A percentile compares a stretch with the other conserved stretches of the same genome.
These are phyloP conservation scores for Spiromastix sp. DNA, from an alignment of 2,329 filamentous ascomycete species.

Conservation along the genomic window DNA sequence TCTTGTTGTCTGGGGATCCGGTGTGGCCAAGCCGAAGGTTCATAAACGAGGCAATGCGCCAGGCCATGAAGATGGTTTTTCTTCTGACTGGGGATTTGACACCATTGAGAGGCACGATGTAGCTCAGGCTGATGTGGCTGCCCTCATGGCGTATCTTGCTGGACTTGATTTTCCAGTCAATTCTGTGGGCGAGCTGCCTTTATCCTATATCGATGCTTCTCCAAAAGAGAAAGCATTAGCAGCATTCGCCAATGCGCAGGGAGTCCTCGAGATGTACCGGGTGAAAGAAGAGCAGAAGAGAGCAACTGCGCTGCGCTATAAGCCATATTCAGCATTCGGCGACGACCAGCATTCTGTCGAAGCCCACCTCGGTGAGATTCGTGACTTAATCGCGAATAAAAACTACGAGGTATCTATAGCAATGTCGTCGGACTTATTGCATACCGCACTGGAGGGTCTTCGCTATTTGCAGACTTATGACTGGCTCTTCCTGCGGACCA, in stretches of 20 bases:
- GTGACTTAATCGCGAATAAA: conserved; percentile 53
- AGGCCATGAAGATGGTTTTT: conserved; percentile 81
- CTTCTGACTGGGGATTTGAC: conserved; percentile 76
- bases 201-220: conserved; percentile 66
- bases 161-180: conserved; percentile 90
- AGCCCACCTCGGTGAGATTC: conserved; percentile 57
- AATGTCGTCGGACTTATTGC: conserved; percentile 65
- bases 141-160: conserved; percentile 86
- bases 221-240: conserved; percentile 72
- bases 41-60: conserved; percentile 48
- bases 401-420: conserved; percentile 68
- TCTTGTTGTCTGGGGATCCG: conserved; percentile 85
- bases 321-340: conserved; percentile 61
- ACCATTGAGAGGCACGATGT: conserved; percentile 81
- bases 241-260: conserved; percentile 70
- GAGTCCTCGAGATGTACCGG: conserved; percentile 89
- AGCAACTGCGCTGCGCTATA: conserved; percentile 63
- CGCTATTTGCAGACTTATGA: conserved; percentile 96
- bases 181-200: conserved; percentile 83
- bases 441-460: conserved; percentile 67
- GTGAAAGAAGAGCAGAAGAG: conserved; percentile 86
- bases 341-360: conserved; percentile 50
- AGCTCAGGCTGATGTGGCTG: conserved; percentile 83
- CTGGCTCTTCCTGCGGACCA: conserved; percentile 84
- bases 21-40: conserved; percentile 64